Base-by-base conservation (phyloP, 768 basidiomycete species). In the Calocera viscosa region DNA sequence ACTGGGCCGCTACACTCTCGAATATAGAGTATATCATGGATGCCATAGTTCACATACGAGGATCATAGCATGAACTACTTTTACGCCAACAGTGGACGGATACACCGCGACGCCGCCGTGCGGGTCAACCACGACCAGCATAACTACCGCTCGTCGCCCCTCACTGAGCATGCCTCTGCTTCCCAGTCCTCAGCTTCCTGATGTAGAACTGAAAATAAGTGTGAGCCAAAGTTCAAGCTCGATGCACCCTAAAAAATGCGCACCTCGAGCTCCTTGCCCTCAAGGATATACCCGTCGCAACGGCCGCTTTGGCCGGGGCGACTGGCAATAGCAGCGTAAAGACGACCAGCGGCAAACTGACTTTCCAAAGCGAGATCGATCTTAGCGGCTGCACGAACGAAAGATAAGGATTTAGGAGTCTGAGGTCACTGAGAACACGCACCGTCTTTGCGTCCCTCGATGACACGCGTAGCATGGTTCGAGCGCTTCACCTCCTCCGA, bases 241-340 rank as follows among this genome's bases (percentile, higher is more conserved):
- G 17, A 2, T 41, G 3, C 60, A 69, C 1, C 11, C 33, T 38
- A 39, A 35, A 11, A 53, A 19, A 68, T 49, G 75, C 83, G 64
- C 70, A 95, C 93, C 84, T 98, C 94, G 66, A 98, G 87, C 78
- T 99, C 96, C 81, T 91, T 94, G 75, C 96, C 96, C 82, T 99
- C 96, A 65, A 99, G 86, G 70, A 99, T 82, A 80, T 98, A 97
- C 65, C 96, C 96, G 77, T 99, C 96, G 67, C 89, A 87, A 71
- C 96, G 93, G 32, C 96, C 96, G 66, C 86, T 90, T 78, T 99
- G 96, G 41, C 96, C 96, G 67, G 96, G 96, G 77, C 96, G 87
- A 77, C 91, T 94, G 68, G 93, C 86, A 78, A 99, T 89, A 72
- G 82, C 74, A 70, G 96, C 96, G 76, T 97, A 94, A 70, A 99